These are phyloP conservation scores for Persicaria tinctoria DNA, from an alignment of 148 eudicot genomes.

Conservation along the genomic window DNA sequence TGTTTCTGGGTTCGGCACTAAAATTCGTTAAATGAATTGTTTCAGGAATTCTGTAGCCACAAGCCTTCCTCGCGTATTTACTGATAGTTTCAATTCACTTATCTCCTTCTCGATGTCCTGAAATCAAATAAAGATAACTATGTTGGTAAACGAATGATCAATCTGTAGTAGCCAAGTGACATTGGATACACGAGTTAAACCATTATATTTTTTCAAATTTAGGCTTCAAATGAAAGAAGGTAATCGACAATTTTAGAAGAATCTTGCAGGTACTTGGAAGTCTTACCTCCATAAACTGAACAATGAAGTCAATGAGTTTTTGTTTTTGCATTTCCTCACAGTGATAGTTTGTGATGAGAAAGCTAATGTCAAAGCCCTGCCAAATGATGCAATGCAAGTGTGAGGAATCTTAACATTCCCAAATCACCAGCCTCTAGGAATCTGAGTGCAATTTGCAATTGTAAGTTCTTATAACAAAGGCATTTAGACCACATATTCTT, in stretches of 20 bases:
- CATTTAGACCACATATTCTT: background rate
- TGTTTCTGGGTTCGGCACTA: background rate
- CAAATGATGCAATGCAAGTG: constrained; percentile 16
- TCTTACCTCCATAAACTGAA: constrained; percentile 97
- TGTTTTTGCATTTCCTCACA: constrained; percentile 97
- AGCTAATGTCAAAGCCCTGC: constrained; percentile 99
- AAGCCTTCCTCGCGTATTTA: constrained; percentile 89
- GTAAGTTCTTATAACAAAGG: too few relatives aligned
- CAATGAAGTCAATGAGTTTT: constrained; percentile 90
- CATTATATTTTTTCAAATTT: background rate
- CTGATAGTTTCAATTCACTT: constrained; percentile 76
- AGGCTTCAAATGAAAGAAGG: background rate
- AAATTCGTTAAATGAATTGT: constrained; percentile 37
- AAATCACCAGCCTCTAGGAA: background rate
- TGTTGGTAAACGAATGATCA: background rate
- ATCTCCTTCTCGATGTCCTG: constrained; percentile 99
- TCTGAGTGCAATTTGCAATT: background rate
- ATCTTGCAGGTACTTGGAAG: background rate
- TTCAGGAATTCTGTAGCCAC: constrained; percentile 96
- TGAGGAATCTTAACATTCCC: background rate
- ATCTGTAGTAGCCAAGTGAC: background rate
- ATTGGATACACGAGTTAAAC: too few relatives aligned
- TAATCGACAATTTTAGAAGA: background rate
- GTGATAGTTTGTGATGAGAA: constrained; percentile 91
- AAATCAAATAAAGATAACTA: constrained; percentile 9